Base-by-base conservation (phyloP, 2,329 filamentous ascomycete genomes). In the Alternaria novae-zelandiae region DNA sequence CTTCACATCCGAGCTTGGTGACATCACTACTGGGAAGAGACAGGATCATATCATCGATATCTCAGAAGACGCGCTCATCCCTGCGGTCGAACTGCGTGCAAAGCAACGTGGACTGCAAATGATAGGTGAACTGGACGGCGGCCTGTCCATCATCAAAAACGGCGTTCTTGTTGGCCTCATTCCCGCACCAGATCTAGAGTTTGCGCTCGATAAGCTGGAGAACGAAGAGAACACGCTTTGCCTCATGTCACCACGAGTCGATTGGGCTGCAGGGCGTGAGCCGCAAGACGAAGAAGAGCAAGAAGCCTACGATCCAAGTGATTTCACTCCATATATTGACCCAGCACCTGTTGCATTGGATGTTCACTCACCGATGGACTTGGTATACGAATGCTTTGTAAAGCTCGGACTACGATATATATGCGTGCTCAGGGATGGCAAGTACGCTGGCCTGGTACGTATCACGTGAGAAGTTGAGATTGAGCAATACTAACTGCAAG, bases 301-400 rank as follows among this genome's bases (percentile, higher is more conserved):
- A 10, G 76, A 79, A 15, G 54, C 67, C 2, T 89, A 93, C 65
- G 72, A 74, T 30, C 91, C 90, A 3, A 94, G 91, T 0, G 93
- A 98, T 75, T 97, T 98, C 66, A 96, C 94, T 1, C 89, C 87
- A 3, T 97, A 91, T 73, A 97, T 99, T 78, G 96, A 99, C 76
- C 93, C 93, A 15, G 91, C 95, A 3, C 96, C 96, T 0, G 87
- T 99, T 13, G 88, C 94, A 12, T 84, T 99, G 23, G 96, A 99
- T 74, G 91, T 97, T 28, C 88, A 90, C 70, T 96, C 91, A 0
- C 93, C 96, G 0, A 94, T 98, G 88, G 94, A 98, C 77, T 83
- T 99, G 43, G 96, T 97, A 5, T 97, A 97, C 74, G 96, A 99
- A 78, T 95, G 94, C 74, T 99, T 98, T 78, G 92, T 93, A 54